phyloP scores from a whole-genome alignment of 106 monocot genomes.

The Platanthera guangdongensis region DNA sequence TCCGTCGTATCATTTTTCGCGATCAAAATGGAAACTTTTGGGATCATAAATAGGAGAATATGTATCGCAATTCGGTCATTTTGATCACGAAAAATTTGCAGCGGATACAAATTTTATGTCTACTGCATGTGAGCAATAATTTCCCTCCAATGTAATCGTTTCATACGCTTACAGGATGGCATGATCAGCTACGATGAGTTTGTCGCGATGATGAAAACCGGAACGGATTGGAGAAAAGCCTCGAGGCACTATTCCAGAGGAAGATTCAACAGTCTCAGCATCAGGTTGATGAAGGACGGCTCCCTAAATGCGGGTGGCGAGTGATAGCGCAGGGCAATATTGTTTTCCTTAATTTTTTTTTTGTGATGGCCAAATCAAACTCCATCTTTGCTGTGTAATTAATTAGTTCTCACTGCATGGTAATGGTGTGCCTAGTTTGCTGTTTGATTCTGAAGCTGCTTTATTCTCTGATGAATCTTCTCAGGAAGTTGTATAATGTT shows the following conservation, averaged over 20 bases:
- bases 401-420: neutral
- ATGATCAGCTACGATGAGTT: constrained; percentile 23
- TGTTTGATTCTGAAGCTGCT: constrained; percentile 1
- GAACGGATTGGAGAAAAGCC: constrained; percentile 27
- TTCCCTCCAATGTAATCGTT: neutral
- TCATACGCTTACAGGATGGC: constrained; percentile 15
- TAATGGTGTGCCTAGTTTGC: neutral
- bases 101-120: too few relatives aligned
- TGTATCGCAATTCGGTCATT: too few relatives aligned
- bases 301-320: constrained; percentile 9
- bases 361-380: neutral
- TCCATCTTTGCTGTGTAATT: constrained; percentile 5
- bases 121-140: too few relatives aligned
- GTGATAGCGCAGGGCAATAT: neutral
- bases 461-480: neutral
- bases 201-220: constrained; percentile 27
- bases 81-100: too few relatives aligned
- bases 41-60: too few relatives aligned
- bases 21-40: too few relatives aligned
- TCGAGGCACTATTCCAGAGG: constrained; percentile 27
- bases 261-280: constrained; percentile 26
- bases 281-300: constrained; percentile 26
- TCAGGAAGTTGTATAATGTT: neutral
- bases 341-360: neutral
- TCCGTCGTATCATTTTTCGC: too few relatives aligned